A percentile compares a stretch with the other conserved stretches of the same genome.
Conservation (phyloP, 805 yeast species). For the Myxozyma neglecta region DNA sequence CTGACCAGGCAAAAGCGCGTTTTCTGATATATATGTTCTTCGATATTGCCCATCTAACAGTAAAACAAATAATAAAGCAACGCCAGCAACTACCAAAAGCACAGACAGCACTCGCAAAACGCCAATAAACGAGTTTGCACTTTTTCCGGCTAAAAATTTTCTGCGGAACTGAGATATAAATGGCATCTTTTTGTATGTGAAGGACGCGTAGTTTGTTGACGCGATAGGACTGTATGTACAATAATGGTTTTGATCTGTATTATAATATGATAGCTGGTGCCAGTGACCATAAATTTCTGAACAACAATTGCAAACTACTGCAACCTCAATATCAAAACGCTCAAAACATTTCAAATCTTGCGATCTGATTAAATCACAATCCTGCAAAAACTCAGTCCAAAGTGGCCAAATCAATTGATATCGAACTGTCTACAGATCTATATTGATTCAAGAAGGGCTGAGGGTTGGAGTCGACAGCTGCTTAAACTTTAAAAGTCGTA, state of each 20-base stretch:
- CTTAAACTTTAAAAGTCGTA: too few relatives aligned
- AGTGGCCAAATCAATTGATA: background rate
- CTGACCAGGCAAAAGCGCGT: conserved; percentile 96
- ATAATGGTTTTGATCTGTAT: too few relatives aligned
- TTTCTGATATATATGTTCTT: conserved; percentile 85
- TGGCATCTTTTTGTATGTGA: background rate
- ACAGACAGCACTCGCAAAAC: conserved; percentile 11
- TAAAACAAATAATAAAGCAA: conserved; percentile 57
- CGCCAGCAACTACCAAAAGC: conserved; percentile 41
- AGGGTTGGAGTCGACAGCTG: too few relatives aligned
- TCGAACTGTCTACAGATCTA: background rate
- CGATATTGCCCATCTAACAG: conserved; percentile 84
- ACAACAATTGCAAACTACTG: background rate
- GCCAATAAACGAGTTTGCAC: background rate
- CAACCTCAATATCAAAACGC: background rate
- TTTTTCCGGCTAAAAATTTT: background rate
- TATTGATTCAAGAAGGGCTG: background rate
- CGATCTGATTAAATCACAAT: background rate
- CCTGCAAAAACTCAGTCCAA: background rate
- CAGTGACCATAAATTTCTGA: background rate
- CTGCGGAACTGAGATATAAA: conserved; percentile 3
- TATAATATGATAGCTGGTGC: too few relatives aligned
- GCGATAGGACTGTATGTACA: too few relatives aligned
- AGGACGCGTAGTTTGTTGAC: too few relatives aligned
- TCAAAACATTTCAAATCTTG: background rate